Evolutionary conservation across 2,329 filamentous ascomycete species (phyloP), one percentile per base, ranked within the genome.

Genomic region (Nemania sp.): DNA sequence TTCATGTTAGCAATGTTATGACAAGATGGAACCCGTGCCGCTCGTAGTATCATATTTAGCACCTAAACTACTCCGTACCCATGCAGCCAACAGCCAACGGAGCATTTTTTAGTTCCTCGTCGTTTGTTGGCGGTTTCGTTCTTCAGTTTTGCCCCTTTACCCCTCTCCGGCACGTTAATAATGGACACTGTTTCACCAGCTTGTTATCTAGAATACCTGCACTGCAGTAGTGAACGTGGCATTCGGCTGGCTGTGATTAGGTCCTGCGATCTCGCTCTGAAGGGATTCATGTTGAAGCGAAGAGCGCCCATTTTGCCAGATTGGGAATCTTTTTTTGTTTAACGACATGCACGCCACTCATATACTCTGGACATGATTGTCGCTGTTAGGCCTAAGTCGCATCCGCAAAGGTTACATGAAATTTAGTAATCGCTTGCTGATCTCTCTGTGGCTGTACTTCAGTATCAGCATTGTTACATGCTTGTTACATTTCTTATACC

Each of bases 251-350:
- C n/a, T n/a, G n/a, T n/a, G n/a, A n/a, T n/a, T n/a, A n/a, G n/a
- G n/a, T n/a, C n/a, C n/a, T n/a, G n/a, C n/a, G n/a, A n/a, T n/a
- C n/a, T n/a, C n/a, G n/a, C n/a, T n/a, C n/a, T n/a, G n/a, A n/a
- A n/a, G n/a, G n/a, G n/a, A n/a, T n/a, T n/a, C n/a, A n/a, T 53
- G n/a, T 37, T 41, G 49, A 54, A 56, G 49, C 43, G 41, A 56
- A 31, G 44, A 30, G 20, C 37, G 37, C 45, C 47, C 56, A 49
- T 51, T 57, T 52, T n/a, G 52, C 20, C 50, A 41, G 37, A 37
- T 46, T 47, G 20, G n/a, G n/a, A 43, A 20, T n/a, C 42, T 34
- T 45, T 44, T 49, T 50, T 43, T 56, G 49, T 37, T 23, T 26
- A 31, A 41, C 20, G 41, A 51, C 53, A 53, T 42, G 48, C 22